Evolutionary conservation across 2,329 filamentous ascomycete genomes (phyloP).

Genomic region (Davidsoniella virescens): DNA sequence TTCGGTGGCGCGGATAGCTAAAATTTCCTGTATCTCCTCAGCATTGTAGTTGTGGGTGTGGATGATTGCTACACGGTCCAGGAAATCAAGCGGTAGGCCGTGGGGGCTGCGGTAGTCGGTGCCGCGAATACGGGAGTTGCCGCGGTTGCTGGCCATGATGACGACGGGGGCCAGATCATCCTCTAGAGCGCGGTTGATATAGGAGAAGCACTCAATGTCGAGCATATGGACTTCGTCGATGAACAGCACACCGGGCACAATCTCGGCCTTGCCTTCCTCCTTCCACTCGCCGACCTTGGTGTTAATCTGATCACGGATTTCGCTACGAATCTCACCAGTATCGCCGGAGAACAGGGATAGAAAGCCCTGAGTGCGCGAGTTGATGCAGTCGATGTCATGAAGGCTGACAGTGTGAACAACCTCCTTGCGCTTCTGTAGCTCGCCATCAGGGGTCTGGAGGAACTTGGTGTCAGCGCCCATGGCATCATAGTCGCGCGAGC

Average conservation of each 20-base stretch:
- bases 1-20: constrained; percentile 83
- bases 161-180: constrained; percentile 90
- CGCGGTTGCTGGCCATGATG: constrained; percentile 98
- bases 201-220: constrained; percentile 97
- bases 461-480: constrained; percentile 99
- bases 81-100: constrained; percentile 84
- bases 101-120: constrained; percentile 90
- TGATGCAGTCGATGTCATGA: constrained; percentile 98
- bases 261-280: constrained; percentile 96
- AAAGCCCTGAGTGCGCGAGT: constrained; percentile 96
- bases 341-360: constrained; percentile 93
- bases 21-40: constrained; percentile 83
- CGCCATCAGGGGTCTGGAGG: constrained; percentile 90
- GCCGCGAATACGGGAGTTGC: constrained; percentile 77
- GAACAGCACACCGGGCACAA: constrained; percentile 91
- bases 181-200: constrained; percentile 92
- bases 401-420: constrained; percentile 92
- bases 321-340: constrained; percentile 91
- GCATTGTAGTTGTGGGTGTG: constrained; percentile 71
- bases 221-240: constrained; percentile 99
- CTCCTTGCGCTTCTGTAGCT: constrained; percentile 93
- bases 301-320: constrained; percentile 97
- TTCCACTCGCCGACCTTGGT: constrained; percentile 99
- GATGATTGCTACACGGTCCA: constrained; percentile 91
- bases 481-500: constrained; percentile 93